A percentile compares a stretch with the other conserved stretches of the same genome.
Evolutionary conservation across 176 grass and related monocot genomes (phyloP).

Genomic region (Triticum turgidum): DNA sequence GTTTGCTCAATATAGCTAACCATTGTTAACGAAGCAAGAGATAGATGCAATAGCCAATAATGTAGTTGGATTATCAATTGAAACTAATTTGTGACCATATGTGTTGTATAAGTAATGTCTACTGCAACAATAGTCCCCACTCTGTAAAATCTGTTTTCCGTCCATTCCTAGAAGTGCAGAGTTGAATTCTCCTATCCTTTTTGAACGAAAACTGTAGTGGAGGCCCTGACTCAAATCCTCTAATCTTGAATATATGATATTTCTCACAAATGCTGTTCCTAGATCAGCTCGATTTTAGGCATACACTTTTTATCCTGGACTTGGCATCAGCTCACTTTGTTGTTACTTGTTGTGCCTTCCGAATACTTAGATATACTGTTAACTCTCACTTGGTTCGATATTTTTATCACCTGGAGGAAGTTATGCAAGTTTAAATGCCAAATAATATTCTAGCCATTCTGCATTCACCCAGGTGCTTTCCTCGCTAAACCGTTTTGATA

Average conservation of each 20-base stretch:
- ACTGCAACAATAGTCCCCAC: background rate
- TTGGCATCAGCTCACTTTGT: slow-evolving; percentile 9
- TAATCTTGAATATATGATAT: slow-evolving; percentile 3
- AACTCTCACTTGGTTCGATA: background rate
- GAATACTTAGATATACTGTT: slow-evolving; percentile 31
- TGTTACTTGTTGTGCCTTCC: slow-evolving; percentile 19
- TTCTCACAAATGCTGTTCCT: background rate
- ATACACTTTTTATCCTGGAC: background rate
- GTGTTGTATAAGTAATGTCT: slow-evolving; percentile 2
- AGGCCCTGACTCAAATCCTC: background rate
- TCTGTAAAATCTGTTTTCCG: slow-evolving; percentile 2
- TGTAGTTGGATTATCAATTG: slow-evolving; percentile 17
- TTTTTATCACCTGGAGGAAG: background rate
- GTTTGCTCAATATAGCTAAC: slow-evolving; percentile 18
- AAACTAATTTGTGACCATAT: background rate
- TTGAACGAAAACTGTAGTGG: background rate
- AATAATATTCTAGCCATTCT: slow-evolving; percentile 18
- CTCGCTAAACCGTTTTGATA: slow-evolving; percentile 74
- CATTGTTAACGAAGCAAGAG: slow-evolving; percentile 27
- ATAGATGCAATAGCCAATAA: slow-evolving; percentile 20
- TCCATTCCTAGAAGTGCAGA: background rate
- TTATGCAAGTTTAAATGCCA: background rate
- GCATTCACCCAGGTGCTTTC: slow-evolving; percentile 64
- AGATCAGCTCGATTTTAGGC: background rate
- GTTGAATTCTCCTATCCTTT: background rate